Conservation (phyloP, 208 protist genomes). For the Borovskyia barvae region DNA sequence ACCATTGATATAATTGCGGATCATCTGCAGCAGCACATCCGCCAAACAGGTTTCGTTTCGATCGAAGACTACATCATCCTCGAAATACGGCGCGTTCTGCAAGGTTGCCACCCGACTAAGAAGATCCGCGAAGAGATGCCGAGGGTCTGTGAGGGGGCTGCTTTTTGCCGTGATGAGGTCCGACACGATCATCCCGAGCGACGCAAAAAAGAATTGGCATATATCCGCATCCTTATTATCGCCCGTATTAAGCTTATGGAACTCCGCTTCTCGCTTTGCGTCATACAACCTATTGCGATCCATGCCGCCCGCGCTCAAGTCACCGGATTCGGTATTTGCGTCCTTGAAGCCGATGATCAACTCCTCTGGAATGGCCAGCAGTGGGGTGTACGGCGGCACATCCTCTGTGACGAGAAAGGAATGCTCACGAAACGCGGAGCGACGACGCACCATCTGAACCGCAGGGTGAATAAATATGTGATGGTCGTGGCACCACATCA, state of each 20-base stretch:
- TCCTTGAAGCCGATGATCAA: slow-evolving; percentile 80
- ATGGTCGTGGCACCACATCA: slow-evolving; percentile 89
- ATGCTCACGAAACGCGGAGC: slow-evolving; percentile 74
- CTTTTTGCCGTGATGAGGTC: slow-evolving; percentile 79
- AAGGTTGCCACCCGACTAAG: slow-evolving; percentile 69
- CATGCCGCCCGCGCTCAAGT: slow-evolving; percentile 9
- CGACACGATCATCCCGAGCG: slow-evolving; percentile 84
- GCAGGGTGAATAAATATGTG: slow-evolving; percentile 76
- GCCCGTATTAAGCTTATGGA: slow-evolving; percentile 66
- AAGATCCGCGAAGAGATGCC: slow-evolving; percentile 61
- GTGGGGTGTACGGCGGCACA: slow-evolving; percentile 55
- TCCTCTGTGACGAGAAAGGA: slow-evolving; percentile 57
- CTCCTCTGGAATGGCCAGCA: slow-evolving; percentile 80
- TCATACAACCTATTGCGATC: slow-evolving; percentile 68
- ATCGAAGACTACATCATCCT: slow-evolving; percentile 75
- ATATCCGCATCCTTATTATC: slow-evolving; percentile 65
- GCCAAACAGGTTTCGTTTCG: slow-evolving; percentile 63
- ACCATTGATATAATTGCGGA: slow-evolving; percentile 89
- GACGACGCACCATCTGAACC: slow-evolving; percentile 35
- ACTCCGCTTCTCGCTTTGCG: slow-evolving; percentile 61
- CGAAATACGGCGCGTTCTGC: slow-evolving; percentile 88
- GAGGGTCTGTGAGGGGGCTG: slow-evolving; percentile 73
- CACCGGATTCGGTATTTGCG: slow-evolving; percentile 13
- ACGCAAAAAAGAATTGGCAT: slow-evolving; percentile 86
- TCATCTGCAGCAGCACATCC: slow-evolving; percentile 90